Base-by-base conservation (phyloP, 805 yeast genomes). In the Scheffersomyces coipomensis region DNA sequence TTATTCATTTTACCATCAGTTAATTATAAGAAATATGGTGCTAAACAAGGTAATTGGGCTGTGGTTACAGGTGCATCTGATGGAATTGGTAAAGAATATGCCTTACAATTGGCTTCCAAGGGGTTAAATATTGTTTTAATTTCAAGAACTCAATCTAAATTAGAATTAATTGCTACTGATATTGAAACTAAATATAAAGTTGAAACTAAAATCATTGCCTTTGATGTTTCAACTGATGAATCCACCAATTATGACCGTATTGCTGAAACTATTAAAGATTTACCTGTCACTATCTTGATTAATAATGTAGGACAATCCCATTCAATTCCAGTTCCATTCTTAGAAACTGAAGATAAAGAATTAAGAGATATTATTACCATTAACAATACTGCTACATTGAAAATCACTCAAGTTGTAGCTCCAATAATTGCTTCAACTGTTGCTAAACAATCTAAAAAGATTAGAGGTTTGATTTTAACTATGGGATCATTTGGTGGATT, bases 401-500 rank as follows among this genome's bases (percentile, higher is more conserved):
- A 81, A 48, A 79, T 90, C 48, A 90, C 99, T 13, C 86, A 86
- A 58, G 62, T 78, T n/a, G 77, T 89, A 21, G 72, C 83, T 4
- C 96, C 97, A 33, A 56, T 67, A n/a, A 81, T 93, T 52, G 60
- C 73, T 26, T 65, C 71, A 12, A 76, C 86, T 30, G 73, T 79
- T 19, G 64, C 67, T 30, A 51, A 58, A 18, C 53, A 67, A 27
- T 52, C 59, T 26, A 67, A 71, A 42, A 58, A 62, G 19, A 48
- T 62, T n/a, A 76, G 78, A 46, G 96, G 96, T 29, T 75, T 93
- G 53, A 78, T 93, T 43, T 71, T 93, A 51, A 89, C 93, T 22
- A 88, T 93, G 97, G 97, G 98, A 33, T 91, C 98, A 3, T 91
- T 93, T 58, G 96, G 96, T 38, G 99, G 98, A 3, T 74, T 90